Evolutionary conservation across 1,284 basidiomycete genomes (phyloP).

Genomic region (Porodaedalea pini): DNA sequence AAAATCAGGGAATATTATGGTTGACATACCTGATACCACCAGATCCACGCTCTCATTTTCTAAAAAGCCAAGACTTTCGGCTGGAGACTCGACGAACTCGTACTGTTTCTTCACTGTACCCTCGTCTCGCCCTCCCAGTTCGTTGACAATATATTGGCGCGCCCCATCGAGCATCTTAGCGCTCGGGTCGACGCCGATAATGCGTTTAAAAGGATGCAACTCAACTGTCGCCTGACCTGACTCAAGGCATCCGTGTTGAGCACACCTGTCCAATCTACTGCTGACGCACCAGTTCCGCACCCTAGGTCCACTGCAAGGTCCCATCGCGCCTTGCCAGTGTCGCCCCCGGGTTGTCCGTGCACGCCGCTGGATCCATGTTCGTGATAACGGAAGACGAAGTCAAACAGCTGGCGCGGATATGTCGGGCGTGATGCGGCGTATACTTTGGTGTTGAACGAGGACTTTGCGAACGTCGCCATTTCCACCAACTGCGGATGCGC

Average conservation of each 20-base stretch:
- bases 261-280: background rate
- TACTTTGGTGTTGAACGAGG: conserved; percentile 57
- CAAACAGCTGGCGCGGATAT: conserved; percentile 61
- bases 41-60: conserved; percentile 65
- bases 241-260: background rate
- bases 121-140: conserved; percentile 8
- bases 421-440: conserved; percentile 66
- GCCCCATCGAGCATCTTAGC: conserved; percentile 71
- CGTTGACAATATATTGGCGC: conserved; percentile 31
- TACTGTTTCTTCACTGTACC: conserved; percentile 28
- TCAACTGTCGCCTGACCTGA: conserved; percentile 66
- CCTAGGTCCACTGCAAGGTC: conserved; percentile 70
- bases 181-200: conserved; percentile 75
- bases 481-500: too few species aligned
- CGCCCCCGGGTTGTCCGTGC: background rate
- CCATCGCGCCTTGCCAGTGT: conserved; percentile 36
- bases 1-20: background rate
- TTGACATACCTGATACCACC: conserved; percentile 58
- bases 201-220: conserved; percentile 56
- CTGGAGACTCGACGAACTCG: conserved; percentile 48
- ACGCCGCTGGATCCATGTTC: background rate
- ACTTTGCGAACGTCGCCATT: conserved; percentile 69
- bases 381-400: conserved; percentile 60
- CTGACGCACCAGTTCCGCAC: conserved; percentile 72
- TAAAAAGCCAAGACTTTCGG: conserved; percentile 56